Evolutionary conservation across 768 basidiomycete genomes (phyloP), one percentile per base, ranked within the genome.

Genomic region (Boletus sensibilis): DNA sequence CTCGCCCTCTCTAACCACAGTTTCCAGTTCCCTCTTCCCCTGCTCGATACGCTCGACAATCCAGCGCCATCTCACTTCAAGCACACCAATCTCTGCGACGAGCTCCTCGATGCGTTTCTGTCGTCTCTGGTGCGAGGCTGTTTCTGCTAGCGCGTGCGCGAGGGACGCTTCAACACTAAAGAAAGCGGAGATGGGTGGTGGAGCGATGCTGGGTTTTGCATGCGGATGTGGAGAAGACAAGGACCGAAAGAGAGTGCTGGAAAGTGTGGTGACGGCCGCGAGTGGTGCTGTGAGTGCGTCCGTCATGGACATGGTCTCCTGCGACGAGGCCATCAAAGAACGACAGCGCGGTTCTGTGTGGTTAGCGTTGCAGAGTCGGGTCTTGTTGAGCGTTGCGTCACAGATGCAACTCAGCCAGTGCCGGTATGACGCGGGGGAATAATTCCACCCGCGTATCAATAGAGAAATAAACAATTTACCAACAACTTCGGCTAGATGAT

Each of bases 1-100:
- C 39, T 91, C 86, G n/a, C 90, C 89, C 64, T 92, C 89, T 57
- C 79, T 78, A 6, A 93, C 82, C 38, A 88, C 78, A 25, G 76
- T 79, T 61, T 90, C 88, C 16, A 94, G 72, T 46, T 87, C 88
- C 25, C 76, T 73, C 70, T 84, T 87, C 1, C 87, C 89, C 21
- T 76, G 75, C 56, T 86, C 85, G 45, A 93, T 75, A 29, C 82
- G 82, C 46, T 70, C 75, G 51, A 86, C 85, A n/a, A 90, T 81
- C 34, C 81, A 79, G 40, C 87, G 79, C 86, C 91, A 88, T 60
- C 77, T 77, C 10, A 72, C 69, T 50, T 92, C 90, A 9, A 92
- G 73, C 27, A 76, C 83, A 7, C 86, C 74, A 20, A 94, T 83
- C 59, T 93, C 91, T 1, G 78, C 70, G 63, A 90, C 86, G 39